Base-by-base conservation (phyloP, 1,139 yeast species). In the Debaryomyces coudertii region DNA sequence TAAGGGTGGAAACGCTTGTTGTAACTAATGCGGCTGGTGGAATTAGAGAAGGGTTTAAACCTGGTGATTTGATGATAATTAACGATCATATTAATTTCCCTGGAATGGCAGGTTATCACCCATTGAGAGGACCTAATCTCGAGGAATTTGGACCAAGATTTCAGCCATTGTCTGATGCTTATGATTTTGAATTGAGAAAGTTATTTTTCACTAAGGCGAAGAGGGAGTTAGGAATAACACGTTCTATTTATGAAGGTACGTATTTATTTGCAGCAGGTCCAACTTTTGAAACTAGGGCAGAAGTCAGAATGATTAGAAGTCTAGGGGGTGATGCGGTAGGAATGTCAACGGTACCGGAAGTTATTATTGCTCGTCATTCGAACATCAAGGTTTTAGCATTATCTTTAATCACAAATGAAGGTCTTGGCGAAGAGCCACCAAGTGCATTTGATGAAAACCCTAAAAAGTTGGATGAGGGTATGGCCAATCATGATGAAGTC, bases 21-120 rank as follows among this genome's bases (percentile, higher is more conserved):
- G 96, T 85, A 3, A 93, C 98, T 20, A 93, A 93, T 65, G 98
- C 98, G 1, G 96, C 97, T 2, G 99, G 98, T 29, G 97, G 97
- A 1, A 66, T 87, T 36, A 87, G 89, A 59, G 66, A 79, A 2
- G 60, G 60, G 1, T 92, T 69, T 64, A 76, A 75, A 45, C 89
- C 93, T 1, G 97, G 98, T 20, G 98, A 93, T 61, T 71, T 93
- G 56, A 92, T 93, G 97, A 76, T 93, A 44, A 79, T 93, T 49
- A 79, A 80, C 54, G 98, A 90, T 62, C 99, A 93, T 64, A 79
- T 93, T 58, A 90, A 90, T 63, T 64, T 92, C 50, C 96, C 97
- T 0, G 98, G 99, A 0, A 73, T 93, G 51, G 84, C 93, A 2
- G 98, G 98, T 0, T 77, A 73, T 54, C 95, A 92, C 61, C 95